Conservation (phyloP, 2,329 filamentous ascomycete species). For the Aspergillus sp. region DNA sequence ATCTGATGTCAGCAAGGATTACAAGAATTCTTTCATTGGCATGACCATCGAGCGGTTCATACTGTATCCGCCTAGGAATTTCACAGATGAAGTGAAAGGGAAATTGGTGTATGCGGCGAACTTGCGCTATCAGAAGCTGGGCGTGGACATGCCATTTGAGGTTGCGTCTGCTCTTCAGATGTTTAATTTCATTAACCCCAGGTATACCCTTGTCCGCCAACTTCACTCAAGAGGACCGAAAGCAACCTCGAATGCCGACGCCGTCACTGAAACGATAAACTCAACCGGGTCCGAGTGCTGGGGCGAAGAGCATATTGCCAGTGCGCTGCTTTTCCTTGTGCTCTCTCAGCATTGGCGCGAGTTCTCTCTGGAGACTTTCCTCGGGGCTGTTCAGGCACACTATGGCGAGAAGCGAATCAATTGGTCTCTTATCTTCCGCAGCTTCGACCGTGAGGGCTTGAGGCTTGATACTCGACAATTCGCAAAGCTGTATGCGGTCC, state of each 20-base stretch:
- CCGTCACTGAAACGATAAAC: conserved; percentile 62
- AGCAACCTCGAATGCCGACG: conserved; percentile 74
- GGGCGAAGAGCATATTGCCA: conserved; percentile 78
- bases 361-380: conserved; percentile 68
- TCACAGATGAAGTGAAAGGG: conserved; percentile 75
- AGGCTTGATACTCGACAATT: conserved; percentile 80
- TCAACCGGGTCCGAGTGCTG: conserved; percentile 64
- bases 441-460: conserved; percentile 78
- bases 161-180: conserved; percentile 48
- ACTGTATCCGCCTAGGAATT: conserved; percentile 81
- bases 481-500: conserved; percentile 73
- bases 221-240: conserved; percentile 75
- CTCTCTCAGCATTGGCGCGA: conserved; percentile 63
- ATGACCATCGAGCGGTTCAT: conserved; percentile 83
- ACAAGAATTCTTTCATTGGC: conserved; percentile 71
- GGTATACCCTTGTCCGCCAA: conserved; percentile 55
- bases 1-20: conserved; percentile 64
- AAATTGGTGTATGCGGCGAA: conserved; percentile 63
- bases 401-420: conserved; percentile 59
- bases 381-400: conserved; percentile 60
- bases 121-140: conserved; percentile 68
- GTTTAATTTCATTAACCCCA: conserved; percentile 46
- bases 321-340: conserved; percentile 71
- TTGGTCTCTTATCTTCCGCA: conserved; percentile 70
- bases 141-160: conserved; percentile 45